These are phyloP conservation scores for Thermothielavioides terrestris DNA, from an alignment of 495 filamentous ascomycete genomes.

Conservation along the genomic window DNA sequence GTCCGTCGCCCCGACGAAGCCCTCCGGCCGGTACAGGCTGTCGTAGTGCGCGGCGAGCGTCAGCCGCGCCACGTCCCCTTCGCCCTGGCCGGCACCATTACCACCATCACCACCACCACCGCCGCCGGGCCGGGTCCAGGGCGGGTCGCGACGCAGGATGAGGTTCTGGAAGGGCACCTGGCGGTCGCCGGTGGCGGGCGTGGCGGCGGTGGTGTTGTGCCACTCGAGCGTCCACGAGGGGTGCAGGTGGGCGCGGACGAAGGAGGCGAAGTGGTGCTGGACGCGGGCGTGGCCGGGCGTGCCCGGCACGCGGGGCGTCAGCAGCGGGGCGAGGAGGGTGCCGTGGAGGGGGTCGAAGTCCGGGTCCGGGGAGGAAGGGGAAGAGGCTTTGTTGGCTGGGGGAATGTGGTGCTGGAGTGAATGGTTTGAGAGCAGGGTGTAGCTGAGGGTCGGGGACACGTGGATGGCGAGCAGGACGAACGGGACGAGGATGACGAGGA, in stretches of 20 bases:
- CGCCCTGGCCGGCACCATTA: background rate
- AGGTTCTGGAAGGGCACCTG: slow-evolving; percentile 80
- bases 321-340: slow-evolving; percentile 73
- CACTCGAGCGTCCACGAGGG: slow-evolving; percentile 72
- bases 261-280: slow-evolving; percentile 76
- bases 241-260: slow-evolving; percentile 57
- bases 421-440: slow-evolving; percentile 6
- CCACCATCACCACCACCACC: no score
- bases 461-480: background rate
- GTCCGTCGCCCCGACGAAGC: slow-evolving; percentile 90
- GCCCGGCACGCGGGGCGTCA: slow-evolving; percentile 83
- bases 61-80: slow-evolving; percentile 67
- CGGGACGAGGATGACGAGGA: background rate
- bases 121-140: slow-evolving; percentile 56
- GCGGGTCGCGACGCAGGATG: slow-evolving; percentile 82
- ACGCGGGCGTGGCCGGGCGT: slow-evolving; percentile 51
- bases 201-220: slow-evolving; percentile 79
- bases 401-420: background rate
- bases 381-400: background rate
- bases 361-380: slow-evolving; percentile 23
- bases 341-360: slow-evolving; percentile 78
- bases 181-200: slow-evolving; percentile 59
- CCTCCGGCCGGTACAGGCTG: slow-evolving; percentile 67
- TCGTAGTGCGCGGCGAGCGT: slow-evolving; percentile 95
- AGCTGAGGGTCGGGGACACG: background rate